Base-by-base conservation (phyloP, 2,329 filamentous ascomycete species). In the Sphaerulina populicola region DNA sequence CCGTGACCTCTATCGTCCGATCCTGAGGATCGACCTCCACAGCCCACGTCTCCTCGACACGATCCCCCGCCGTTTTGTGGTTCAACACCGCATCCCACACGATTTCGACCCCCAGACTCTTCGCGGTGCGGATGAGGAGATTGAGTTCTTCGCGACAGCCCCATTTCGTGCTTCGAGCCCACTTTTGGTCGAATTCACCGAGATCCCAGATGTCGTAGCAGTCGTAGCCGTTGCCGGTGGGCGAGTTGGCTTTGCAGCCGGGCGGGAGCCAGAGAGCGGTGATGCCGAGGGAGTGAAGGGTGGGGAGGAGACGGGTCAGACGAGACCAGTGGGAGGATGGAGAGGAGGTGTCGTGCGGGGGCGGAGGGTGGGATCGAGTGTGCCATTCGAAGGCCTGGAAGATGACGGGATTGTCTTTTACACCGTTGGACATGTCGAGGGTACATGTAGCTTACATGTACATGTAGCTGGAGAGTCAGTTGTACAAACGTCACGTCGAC, bases 381-480 rank as follows among this genome's bases (percentile, higher is more conserved):
- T 87, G 81, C 84, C 84, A 88, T 70, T 88, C 84, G 63, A 86
- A 87, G 10, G 74, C 79, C 66, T 87, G 82, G 58, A 87, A 76
- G 69, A 87, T 78, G 46, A 79, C 77, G 21, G 46, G 41, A 55
- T 69, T 69, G 39, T 62, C 57, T 4, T 27, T 27, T 27, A 4
- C 6, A 7, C 23, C 5, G 23, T 27, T 27, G 23, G 23, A 27
- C 23, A 27, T 27, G 23, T 27, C n/a, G n/a, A n/a, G n/a, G n/a
- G n/a, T n/a, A n/a, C n/a, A n/a, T n/a, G n/a, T n/a, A n/a, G n/a
- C n/a, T n/a, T n/a, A n/a, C n/a, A n/a, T n/a, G n/a, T n/a, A n/a
- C n/a, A n/a, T n/a, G n/a, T n/a, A n/a, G 6, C 6, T 27, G 23
- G 23, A 27, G 23, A 27, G 23, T 27, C 23, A 27, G 23, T 27